Evolutionary conservation across 2,329 filamentous ascomycete genomes (phyloP).

Genomic region (Metarhizium robertsii): DNA sequence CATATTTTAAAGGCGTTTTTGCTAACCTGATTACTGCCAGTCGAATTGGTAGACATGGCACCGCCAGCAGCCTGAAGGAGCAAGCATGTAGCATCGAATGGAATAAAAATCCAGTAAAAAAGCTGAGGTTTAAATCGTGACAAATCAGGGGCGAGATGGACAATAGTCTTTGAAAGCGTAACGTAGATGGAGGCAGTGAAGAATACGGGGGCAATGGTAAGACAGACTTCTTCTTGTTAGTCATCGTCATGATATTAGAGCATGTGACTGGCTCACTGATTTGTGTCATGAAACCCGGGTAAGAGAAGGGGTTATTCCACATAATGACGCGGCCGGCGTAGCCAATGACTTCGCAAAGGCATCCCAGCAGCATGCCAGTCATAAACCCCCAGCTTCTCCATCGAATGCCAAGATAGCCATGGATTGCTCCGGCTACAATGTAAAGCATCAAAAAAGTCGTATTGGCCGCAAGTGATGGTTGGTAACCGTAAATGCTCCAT

Average conservation of each 20-base stretch:
- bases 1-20: not conserved
- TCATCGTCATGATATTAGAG: not conserved
- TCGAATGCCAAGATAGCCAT: conserved; percentile 27
- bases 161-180: conserved; percentile 14
- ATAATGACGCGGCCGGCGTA: conserved; percentile 50
- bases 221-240: not conserved
- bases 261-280: conserved; percentile 28
- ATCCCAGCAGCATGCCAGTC: conserved; percentile 42
- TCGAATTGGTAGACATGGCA: not conserved
- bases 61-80: not conserved
- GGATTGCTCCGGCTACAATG: conserved; percentile 31
- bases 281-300: conserved; percentile 53
- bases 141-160: conserved; percentile 8
- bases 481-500: conserved; percentile 33
- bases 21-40: not conserved
- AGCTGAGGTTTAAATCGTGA: not conserved
- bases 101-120: not conserved
- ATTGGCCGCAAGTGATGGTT: conserved; percentile 35
- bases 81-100: not conserved
- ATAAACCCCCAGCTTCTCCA: conserved; percentile 34
- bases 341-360: conserved; percentile 47
- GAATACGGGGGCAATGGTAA: conserved; percentile 17
- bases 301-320: conserved; percentile 45
- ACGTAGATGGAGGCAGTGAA: conserved; percentile 16
- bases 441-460: conserved; percentile 30